Conservation (phyloP, 176 grass and related monocot species). For the Carex myosuroides region DNA sequence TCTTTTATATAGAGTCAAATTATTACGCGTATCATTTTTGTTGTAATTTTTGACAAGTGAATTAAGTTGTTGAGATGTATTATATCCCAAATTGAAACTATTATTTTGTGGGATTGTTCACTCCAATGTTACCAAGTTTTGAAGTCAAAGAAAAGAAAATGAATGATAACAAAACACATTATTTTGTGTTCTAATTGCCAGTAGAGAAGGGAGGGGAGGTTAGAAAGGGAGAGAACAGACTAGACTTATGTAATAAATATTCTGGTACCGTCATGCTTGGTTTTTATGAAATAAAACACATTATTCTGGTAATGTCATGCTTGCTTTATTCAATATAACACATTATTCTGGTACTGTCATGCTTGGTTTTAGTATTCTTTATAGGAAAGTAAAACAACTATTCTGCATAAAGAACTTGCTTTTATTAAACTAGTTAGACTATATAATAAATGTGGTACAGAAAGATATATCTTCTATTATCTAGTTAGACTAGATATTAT, state of each 20-base stretch:
- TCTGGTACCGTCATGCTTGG: too few relatives aligned
- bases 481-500: neutral
- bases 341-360: neutral
- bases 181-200: neutral
- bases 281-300: too few relatives aligned
- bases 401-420: neutral
- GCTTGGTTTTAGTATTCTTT: neutral
- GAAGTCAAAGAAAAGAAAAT: neutral
- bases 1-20: neutral
- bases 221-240: neutral
- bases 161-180: neutral
- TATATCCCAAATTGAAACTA: neutral
- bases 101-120: neutral
- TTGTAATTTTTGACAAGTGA: neutral
- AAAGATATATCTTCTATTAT: too few relatives aligned
- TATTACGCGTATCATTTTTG: neutral
- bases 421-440: neutral
- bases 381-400: neutral
- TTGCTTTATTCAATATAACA: too few relatives aligned
- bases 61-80: neutral
- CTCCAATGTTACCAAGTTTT: neutral
- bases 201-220: too few relatives aligned
- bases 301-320: too few relatives aligned
- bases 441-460: neutral
- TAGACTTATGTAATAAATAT: too few relatives aligned